Percentiles rank a stretch among this genome's conserved stretches.
These are phyloP conservation scores for Sinapis alba DNA, from an alignment of 441 rosid genomes.

Conservation along the genomic window DNA sequence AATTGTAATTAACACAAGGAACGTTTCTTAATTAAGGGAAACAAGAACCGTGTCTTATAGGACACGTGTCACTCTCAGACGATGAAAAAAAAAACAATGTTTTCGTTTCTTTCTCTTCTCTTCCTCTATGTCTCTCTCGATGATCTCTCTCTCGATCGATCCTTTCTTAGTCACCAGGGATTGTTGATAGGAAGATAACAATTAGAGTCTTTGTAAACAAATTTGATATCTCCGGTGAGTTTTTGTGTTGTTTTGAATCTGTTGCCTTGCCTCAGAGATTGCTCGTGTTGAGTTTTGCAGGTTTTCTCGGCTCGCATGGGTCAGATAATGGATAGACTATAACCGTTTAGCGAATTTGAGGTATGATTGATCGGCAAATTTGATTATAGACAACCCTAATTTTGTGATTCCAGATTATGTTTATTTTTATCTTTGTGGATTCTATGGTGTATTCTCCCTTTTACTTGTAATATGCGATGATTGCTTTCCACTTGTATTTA, in stretches of 20 bases:
- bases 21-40: no score
- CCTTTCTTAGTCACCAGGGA: no score
- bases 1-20: no score
- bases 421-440: neutral
- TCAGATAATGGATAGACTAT: constrained; percentile 63
- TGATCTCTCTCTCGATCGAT: no score
- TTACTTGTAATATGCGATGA: neutral
- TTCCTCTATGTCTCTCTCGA: no score
- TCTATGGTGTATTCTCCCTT: neutral
- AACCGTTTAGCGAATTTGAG: constrained; percentile 94
- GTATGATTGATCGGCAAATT: constrained; percentile 36
- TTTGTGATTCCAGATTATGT: neutral
- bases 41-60: no score
- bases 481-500: constrained; percentile 8
- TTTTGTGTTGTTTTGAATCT: constrained; percentile 3
- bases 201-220: constrained; percentile 64
- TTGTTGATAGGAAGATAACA: constrained; percentile 59
- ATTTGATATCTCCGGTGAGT: neutral
- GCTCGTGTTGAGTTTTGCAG: constrained; percentile 38
- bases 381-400: neutral
- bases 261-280: neutral
- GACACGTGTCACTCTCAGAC: no score
- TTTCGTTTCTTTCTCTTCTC: no score
- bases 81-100: no score
- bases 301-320: constrained; percentile 83